Evolutionary conservation across 352 stramenopile genomes (phyloP), one percentile per base, ranked within the genome.

Genomic region (Phytophthora vignae): DNA sequence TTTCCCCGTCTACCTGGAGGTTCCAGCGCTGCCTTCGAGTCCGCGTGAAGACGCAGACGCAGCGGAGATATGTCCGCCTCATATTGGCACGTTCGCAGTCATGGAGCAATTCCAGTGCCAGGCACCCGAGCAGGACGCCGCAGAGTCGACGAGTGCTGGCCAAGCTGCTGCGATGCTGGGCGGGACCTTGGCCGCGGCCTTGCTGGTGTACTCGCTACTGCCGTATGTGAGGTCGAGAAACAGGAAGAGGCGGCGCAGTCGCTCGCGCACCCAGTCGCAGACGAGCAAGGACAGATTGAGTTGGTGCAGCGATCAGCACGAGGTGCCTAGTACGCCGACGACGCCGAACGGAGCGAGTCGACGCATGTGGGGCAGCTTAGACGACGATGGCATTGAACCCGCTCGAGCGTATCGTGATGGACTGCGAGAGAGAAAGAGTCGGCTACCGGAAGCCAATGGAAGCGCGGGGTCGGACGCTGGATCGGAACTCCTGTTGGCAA

Each of bases 401-500:
- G 69, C 53, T n/a, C 22, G 44, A 44, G 61, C 53, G 7, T 42
- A 60, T 52, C 62, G 68, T 14, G 58, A 73, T 36, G 48, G 17
- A 58, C 17, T 56, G 3, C 55, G 57, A 33, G 46, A 71, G 27
- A 64, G 33, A 42, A 65, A 59, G 55, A 46, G 8, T 33, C 64
- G 60, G 58, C 63, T 49, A 60, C 19, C 14, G 7, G 50, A 75
- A 57, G 38, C 29, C 44, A 72, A 49, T 40, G 58, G 58, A 70
- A 67, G 44, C 31, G 22, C 22, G 2, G 48, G 27, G 31, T 61
- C 57, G 11, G 61, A 67, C 11, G 19, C 56, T 22, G 73, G 69
- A 42, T 79, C 69, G 25, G 70, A 79, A 42, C 58, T 84, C 44
- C 5, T 80, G 40, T 60, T 82, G 31, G 68, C 69, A 5, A 76